Evolutionary conservation across 2,329 filamentous ascomycete species (phyloP), one percentile per base, ranked within the genome.

Genomic region (Sporothrix globosa): DNA sequence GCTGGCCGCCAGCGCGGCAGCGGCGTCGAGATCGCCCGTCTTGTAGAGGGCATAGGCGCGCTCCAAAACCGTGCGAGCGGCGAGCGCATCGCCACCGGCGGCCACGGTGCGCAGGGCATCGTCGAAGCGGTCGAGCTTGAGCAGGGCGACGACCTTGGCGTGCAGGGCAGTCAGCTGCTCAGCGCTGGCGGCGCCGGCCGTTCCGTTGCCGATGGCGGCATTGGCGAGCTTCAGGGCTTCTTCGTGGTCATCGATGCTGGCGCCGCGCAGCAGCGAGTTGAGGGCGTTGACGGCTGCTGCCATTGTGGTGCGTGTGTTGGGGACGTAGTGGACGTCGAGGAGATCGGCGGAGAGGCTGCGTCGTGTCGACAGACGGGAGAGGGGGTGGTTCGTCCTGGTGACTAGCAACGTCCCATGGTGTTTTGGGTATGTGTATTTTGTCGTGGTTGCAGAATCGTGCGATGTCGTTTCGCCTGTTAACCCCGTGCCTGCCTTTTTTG

Each of bases 31-130:
- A 73, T 88, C 84, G 30, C 91, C 91, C 0, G 87, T 86, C 82
- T 94, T 96, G 82, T 96, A 96, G 24, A 94, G 84, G n/a, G 91
- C 90, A 81, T 96, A 96, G 2, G 91, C 87, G 77, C 90, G 90
- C 79, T 94, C 92, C 56, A 94, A 83, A 19, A 81, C 77, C 74
- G 90, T 92, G 70, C 81, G 80, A 52, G 86, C 82, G 77, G 89
- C 87, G 70, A 94, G 81, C 73, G 81, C 83, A 71, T 86, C 82
- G 65, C 88, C 88, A 21, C 84, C 88, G 48, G 89, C 87, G 72
- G 89, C 86, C 71, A 95, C 85, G 69, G 88, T 85, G 71, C 88
- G 87, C 63, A 93, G 82, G 60, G 91, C 91, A 79, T 96, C 92
- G 70, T 91, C 87, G 79, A 91, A 96, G 71, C 92, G 90, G 80